Base-by-base conservation (phyloP, 371 early-diverging fungal genomes). In the Mucor plumbeus region DNA sequence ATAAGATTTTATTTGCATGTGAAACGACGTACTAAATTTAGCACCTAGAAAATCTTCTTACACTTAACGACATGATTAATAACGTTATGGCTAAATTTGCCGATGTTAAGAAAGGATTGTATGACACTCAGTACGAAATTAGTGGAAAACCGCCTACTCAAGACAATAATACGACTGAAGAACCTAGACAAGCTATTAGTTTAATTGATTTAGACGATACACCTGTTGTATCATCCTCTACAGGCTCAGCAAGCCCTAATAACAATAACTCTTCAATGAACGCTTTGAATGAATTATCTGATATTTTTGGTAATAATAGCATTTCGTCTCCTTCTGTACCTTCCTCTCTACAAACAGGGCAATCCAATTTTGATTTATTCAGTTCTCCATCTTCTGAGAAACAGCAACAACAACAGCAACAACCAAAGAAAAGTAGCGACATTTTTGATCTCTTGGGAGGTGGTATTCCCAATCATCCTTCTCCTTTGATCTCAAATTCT, bases 1-100 rank as follows among this genome's bases (percentile, higher is more conserved):
- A 2, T 14, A 5, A 44, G 6, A 14, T 4, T 4, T 21, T 21
- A 7, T 6, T 0, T 19, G 1, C 19, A 19, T 7, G 7, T 47
- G 48, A 8, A 47, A n/a, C 19, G 19, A 54, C 2, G 26, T 13
- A 54, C 54, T 34, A 33, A 74, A 71, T n/a, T 69, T 11, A 14
- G 0, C 5, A 1, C 54, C 14, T 47, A 75, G 89, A 87, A 41
- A 84, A 88, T 21, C 75, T 97, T 35, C 80, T 96, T 53, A 83
- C 84, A 19, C 77, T 95, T 59, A 96, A 95, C 67, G 96, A 97
- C 72, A 80, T 92, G 75, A 94, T 97, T 69, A 92, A 91, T 75
- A 91, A 88, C 53, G 94, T 88, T 0, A 80, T 95, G 55, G 85
- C 86, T 56, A 92, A 91, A 61, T 92, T 88, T 70, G 81, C 80